Conservation (phyloP, 495 filamentous ascomycete species). For the Penicillium pancosmium region DNA sequence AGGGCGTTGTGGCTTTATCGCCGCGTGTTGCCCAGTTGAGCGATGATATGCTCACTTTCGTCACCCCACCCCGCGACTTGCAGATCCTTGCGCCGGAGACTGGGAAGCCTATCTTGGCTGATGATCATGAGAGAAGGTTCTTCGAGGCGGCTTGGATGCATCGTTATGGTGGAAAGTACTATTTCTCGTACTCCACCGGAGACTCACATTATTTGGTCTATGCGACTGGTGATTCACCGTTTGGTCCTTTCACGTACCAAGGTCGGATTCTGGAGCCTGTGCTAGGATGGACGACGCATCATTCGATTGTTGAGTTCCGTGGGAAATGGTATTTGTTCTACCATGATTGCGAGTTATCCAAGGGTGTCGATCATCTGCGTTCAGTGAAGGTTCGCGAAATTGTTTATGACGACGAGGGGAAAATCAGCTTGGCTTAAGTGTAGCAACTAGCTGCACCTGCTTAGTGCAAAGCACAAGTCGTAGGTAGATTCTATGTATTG, state of each 20-base stretch:
- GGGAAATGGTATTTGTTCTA: conserved; percentile 73
- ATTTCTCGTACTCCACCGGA: conserved; percentile 76
- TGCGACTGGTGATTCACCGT: conserved; percentile 59
- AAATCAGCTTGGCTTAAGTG: conserved; percentile 44
- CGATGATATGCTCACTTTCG: conserved; percentile 64
- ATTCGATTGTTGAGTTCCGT: conserved; percentile 73
- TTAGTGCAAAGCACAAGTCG: no score
- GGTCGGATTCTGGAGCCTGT: conserved; percentile 74
- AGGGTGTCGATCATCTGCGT: conserved; percentile 65
- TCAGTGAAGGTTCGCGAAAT: conserved; percentile 73
- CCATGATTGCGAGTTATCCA: conserved; percentile 67
- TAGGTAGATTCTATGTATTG: no score
- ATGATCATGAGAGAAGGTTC: conserved; percentile 74
- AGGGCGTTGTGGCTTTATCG: conserved; percentile 48
- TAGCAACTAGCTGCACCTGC: no score
- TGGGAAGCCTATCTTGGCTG: conserved; percentile 57
- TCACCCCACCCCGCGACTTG: conserved; percentile 50
- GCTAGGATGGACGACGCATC: conserved; percentile 77
- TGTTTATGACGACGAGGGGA: conserved; percentile 65
- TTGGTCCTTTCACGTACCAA: conserved; percentile 70
- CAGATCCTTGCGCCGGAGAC: conserved; percentile 58
- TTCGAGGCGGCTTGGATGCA: conserved; percentile 82
- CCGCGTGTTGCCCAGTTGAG: conserved; percentile 64
- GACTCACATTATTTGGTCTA: conserved; percentile 74
- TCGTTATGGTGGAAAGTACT: conserved; percentile 64